Base-by-base conservation (phyloP, 495 filamentous ascomycete genomes). In the Neurospora terricola region DNA sequence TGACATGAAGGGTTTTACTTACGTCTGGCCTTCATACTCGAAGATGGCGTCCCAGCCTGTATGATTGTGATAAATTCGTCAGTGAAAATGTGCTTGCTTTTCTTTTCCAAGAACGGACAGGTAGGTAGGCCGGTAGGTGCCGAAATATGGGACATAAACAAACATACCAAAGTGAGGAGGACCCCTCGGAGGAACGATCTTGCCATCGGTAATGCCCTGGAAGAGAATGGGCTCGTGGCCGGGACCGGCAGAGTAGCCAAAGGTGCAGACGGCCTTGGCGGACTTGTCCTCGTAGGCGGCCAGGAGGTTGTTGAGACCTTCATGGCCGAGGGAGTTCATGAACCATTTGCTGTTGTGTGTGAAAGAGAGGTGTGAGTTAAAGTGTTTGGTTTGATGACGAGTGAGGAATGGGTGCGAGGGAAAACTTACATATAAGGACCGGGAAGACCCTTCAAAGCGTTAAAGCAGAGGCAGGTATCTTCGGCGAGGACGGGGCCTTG, bases 1-100 rank as follows among this genome's bases (percentile, higher is more conserved):
- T 11, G 27, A 6, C 48, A 6, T 30, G 48, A 5, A 59, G 16
- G 23, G 54, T 16, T n/a, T 54, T 30, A 83, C 87, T 81, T 82
- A 98, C 82, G 96, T 99, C 82, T 93, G 83, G 69, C 94, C 95
- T 75, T 95, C 88, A 77, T 96, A 94, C 83, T 99, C 96, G 77
- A 99, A 99, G 69, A 97, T 92, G 0, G 96, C 89, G 80, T 99
- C 96, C 96, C 96, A 98, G 14, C 94, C 94, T 94, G 54, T n/a
- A n/a, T 5, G 18, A 3, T 45, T 3, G 27, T 66, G 4, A 38
- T 23, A 37, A 27, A n/a, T n/a, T n/a, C n/a, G 48, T 59, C 48
- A 59, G 23, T 59, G 23, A 59, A 27, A 21, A 59, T 27, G 48
- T n/a, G n/a, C n/a, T 27, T 59, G 2, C 48, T 54, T 59, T 59